Evolutionary conservation across 164 flowering plant species (phyloP).

Genomic region (Amborella trichopoda): DNA sequence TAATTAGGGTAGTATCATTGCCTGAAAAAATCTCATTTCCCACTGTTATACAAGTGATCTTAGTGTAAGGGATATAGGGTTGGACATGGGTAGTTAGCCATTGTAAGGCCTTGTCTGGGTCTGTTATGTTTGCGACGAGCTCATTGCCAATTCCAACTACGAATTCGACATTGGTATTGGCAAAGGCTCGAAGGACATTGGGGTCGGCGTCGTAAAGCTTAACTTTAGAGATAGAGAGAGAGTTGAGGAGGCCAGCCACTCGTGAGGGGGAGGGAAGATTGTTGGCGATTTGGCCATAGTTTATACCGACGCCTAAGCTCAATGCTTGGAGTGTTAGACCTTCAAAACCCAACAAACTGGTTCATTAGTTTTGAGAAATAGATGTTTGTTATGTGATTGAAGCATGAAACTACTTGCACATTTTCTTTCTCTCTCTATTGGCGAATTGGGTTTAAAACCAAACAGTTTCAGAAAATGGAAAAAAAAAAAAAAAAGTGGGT

Average conservation of each 20-base stretch:
- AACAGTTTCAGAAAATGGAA: too few relatives aligned
- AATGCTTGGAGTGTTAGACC: constrained; percentile 17
- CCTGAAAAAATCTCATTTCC: constrained; percentile 64
- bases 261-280: constrained; percentile 59
- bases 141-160: constrained; percentile 52
- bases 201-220: constrained; percentile 82
- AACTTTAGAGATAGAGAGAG: constrained; percentile 42
- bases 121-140: constrained; percentile 32
- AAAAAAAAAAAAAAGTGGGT: too few relatives aligned
- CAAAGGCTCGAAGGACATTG: constrained; percentile 52
- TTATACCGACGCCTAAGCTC: constrained; percentile 48
- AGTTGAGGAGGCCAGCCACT: constrained; percentile 40
- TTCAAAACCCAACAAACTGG: too few relatives aligned
- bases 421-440: too few relatives aligned
- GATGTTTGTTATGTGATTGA: too few relatives aligned
- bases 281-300: constrained; percentile 77
- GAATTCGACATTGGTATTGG: constrained; percentile 55
- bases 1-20: constrained; percentile 20
- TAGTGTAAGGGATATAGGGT: constrained; percentile 39
- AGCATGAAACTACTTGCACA: too few relatives aligned
- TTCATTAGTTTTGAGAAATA: too few relatives aligned
- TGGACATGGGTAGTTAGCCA: constrained; percentile 50
- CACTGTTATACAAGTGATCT: constrained; percentile 46
- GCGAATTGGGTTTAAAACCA: too few relatives aligned
- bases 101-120: constrained; percentile 35